Evolutionary conservation across 495 filamentous ascomycete genomes (phyloP).

Genomic region (Hypoxylon trugodes): DNA sequence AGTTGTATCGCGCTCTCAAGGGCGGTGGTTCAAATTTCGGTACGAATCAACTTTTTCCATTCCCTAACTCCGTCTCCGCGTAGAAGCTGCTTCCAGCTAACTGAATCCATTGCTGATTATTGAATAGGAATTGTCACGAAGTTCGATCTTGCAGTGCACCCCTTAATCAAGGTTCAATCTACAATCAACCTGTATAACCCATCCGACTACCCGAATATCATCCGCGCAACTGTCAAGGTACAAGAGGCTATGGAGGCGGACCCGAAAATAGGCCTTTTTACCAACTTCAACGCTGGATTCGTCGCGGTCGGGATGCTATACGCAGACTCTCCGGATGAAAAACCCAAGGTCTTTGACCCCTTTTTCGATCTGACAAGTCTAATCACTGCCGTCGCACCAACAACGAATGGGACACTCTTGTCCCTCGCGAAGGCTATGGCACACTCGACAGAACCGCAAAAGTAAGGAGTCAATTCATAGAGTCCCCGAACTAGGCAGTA

Average conservation of each 20-base stretch:
- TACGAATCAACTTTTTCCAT: not conserved
- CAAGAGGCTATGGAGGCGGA: conserved; percentile 20
- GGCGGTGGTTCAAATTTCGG: conserved; percentile 14
- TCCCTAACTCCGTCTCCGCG: not conserved
- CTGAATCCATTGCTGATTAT: not conserved
- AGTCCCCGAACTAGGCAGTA: no score
- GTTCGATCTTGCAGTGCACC: conserved; percentile 8
- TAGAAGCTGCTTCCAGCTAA: not conserved
- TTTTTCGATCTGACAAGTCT: conserved; percentile 18
- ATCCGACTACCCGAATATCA: conserved; percentile 18
- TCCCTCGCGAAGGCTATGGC: conserved; percentile 3
- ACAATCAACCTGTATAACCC: conserved; percentile 16
- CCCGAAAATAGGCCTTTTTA: conserved; percentile 32
- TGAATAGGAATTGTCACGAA: conserved; percentile 10
- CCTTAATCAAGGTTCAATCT: conserved; percentile 10
- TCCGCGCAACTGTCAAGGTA: conserved; percentile 8
- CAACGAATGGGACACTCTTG: conserved; percentile 19
- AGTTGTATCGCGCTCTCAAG: conserved; percentile 1
- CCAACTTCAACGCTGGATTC: conserved; percentile 33
- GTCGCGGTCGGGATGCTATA: conserved; percentile 41
- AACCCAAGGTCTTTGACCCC: conserved; percentile 6
- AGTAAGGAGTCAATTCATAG: no score
- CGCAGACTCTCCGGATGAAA: conserved; percentile 18
- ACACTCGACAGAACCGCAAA: not conserved
- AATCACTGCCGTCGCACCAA: not conserved